These are phyloP conservation scores for Hortiboletus campestris DNA, from an alignment of 768 basidiomycete species.

Conservation along the genomic window DNA sequence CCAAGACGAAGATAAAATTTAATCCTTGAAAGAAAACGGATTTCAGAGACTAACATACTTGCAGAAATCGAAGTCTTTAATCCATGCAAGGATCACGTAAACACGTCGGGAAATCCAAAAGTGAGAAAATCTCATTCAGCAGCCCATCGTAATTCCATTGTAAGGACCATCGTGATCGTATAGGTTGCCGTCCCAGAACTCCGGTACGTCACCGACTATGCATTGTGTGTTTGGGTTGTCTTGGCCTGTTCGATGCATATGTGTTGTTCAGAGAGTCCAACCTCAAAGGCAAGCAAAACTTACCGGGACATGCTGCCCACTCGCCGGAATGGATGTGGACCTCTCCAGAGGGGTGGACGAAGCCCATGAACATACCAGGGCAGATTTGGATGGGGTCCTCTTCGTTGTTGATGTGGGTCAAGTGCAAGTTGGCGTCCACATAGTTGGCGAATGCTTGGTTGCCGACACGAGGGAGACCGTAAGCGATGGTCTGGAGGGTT, in stretches of 20 bases:
- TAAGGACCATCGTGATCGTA: conserved; percentile 47
- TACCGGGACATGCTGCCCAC: conserved; percentile 58
- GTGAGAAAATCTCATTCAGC: conserved; percentile 2
- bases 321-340: conserved; percentile 42
- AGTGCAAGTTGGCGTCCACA: conserved; percentile 43
- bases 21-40: background rate
- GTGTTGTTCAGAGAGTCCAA: background rate
- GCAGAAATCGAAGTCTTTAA: background rate
- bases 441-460: conserved; percentile 61
- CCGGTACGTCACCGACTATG: conserved; percentile 27
- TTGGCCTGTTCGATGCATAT: conserved; percentile 37
- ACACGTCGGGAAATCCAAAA: background rate
- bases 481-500: conserved; percentile 31
- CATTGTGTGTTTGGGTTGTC: conserved; percentile 51
- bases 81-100: background rate
- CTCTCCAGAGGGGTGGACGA: conserved; percentile 41
- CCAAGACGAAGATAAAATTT: too few species aligned
- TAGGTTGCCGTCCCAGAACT: conserved; percentile 42
- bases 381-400: conserved; percentile 39
- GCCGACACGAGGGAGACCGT: conserved; percentile 44
- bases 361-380: conserved; percentile 39
- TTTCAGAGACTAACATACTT: background rate
- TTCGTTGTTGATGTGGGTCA: conserved; percentile 58
- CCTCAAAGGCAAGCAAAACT: background rate
- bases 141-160: conserved; percentile 29